Evolutionary conservation across 768 basidiomycete genomes (phyloP).

Genomic region (Astraeus odoratus): DNA sequence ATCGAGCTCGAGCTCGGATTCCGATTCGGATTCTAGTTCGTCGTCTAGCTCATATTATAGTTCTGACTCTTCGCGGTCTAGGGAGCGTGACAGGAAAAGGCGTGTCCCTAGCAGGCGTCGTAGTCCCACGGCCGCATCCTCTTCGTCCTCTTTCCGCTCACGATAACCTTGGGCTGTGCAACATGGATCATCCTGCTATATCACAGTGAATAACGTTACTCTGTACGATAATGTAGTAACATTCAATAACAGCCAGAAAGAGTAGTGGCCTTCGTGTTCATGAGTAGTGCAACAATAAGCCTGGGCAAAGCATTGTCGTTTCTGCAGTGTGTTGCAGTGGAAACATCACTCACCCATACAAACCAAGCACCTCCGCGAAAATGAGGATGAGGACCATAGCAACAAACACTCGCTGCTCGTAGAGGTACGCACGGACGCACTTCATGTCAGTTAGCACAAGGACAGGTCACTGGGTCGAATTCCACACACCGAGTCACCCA

Average conservation of each 20-base stretch:
- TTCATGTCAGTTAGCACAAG: constrained; percentile 23
- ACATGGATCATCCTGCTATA: no score
- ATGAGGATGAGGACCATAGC: constrained; percentile 96
- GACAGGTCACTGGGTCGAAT: background rate
- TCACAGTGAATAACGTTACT: constrained; percentile 5
- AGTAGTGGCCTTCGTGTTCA: constrained; percentile 72
- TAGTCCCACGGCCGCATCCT: constrained; percentile 17
- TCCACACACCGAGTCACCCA: constrained; percentile 81
- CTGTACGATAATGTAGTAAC: constrained; percentile 10
- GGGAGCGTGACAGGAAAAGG: constrained; percentile 36
- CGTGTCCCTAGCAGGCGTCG: constrained; percentile 26
- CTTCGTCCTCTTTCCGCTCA: constrained; percentile 13
- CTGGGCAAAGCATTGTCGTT: constrained; percentile 26
- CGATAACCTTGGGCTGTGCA: no score
- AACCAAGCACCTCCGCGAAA: constrained; percentile 84
- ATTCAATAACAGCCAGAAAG: constrained; percentile 20
- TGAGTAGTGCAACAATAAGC: constrained; percentile 83
- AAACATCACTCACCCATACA: constrained; percentile 62
- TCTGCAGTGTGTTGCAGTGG: background rate
- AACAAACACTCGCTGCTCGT: constrained; percentile 89
- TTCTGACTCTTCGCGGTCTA: constrained; percentile 41
- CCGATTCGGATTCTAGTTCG: constrained; percentile 29
- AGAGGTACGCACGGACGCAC: constrained; percentile 88
- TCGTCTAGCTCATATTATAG: constrained; percentile 26
- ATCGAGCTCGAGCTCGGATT: constrained; percentile 33